A percentile compares a stretch with the other conserved stretches of the same genome.
Conservation (phyloP, 768 basidiomycete species). For the Trichaptum fuscoviolaceum region DNA sequence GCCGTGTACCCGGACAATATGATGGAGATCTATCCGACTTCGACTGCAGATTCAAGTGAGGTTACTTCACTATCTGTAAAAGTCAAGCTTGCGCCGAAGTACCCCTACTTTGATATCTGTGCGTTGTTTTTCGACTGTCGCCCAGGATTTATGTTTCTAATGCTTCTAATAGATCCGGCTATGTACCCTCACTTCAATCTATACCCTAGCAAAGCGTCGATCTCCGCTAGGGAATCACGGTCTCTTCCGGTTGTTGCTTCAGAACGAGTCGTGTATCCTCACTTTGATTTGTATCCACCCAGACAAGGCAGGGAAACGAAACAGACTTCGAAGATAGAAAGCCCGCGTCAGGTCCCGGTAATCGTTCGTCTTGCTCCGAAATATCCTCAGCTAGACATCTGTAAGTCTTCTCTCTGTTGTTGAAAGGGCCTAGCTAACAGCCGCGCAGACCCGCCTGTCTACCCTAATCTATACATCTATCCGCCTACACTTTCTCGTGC, state of each 20-base stretch:
- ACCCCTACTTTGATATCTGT: constrained; percentile 24
- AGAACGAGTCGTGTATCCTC: constrained; percentile 30
- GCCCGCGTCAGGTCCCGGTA: not conserved
- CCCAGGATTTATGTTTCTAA: not conserved
- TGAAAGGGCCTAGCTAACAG: not conserved
- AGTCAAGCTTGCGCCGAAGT: constrained; percentile 9
- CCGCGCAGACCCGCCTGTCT: constrained; percentile 9
- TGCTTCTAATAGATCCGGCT: constrained; percentile 25
- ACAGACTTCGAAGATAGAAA: not conserved
- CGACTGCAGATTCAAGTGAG: constrained; percentile 4
- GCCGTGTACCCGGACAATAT: constrained; percentile 37
- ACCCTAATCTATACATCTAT: constrained; percentile 23
- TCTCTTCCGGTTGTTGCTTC: not conserved
- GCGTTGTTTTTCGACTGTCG: constrained; percentile 12
- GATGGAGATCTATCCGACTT: constrained; percentile 29
- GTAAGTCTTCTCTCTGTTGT: constrained; percentile 6
- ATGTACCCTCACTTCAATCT: constrained; percentile 38
- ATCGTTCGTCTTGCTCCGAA: constrained; percentile 5
- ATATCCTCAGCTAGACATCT: constrained; percentile 16
- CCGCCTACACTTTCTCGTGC: constrained; percentile 12
- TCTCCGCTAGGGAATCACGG: constrained; percentile 20
- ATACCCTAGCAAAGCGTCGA: constrained; percentile 28
- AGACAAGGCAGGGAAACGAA: constrained; percentile 3
- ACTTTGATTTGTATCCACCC: constrained; percentile 22
- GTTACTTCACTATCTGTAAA: not conserved